Evolutionary conservation across 345 rosid genomes (phyloP).

Genomic region (Ceriops zippeliana): DNA sequence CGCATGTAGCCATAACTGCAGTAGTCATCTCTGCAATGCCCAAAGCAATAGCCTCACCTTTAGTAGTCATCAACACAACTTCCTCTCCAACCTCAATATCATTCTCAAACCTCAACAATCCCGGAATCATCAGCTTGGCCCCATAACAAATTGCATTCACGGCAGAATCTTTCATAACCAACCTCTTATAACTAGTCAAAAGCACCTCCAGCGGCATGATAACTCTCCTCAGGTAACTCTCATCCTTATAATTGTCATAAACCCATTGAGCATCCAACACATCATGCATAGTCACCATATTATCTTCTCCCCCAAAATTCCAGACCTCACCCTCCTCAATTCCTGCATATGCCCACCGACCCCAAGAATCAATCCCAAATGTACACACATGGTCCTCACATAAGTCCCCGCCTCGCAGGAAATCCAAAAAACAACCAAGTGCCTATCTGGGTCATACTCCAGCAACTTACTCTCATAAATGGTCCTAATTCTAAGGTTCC

Average conservation of each 20-base stretch:
- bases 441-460: constrained; percentile 74
- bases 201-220: constrained; percentile 89
- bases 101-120: constrained; percentile 83
- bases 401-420: constrained; percentile 96
- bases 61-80: constrained; percentile 90
- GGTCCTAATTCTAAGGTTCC: constrained; percentile 93
- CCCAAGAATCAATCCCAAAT: constrained; percentile 85
- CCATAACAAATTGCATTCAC: constrained; percentile 97
- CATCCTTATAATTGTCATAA: constrained; percentile 62
- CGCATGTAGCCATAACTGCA: constrained; percentile 90
- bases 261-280: constrained; percentile 96
- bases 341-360: constrained; percentile 98
- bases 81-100: constrained; percentile 85
- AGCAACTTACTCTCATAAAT: constrained; percentile 83
- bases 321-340: constrained; percentile 89
- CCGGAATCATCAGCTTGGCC: constrained; percentile 91
- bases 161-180: constrained; percentile 90
- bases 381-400: constrained; percentile 92
- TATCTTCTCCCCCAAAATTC: constrained; percentile 88
- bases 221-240: constrained; percentile 75
- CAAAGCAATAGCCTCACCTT: constrained; percentile 88
- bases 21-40: constrained; percentile 99
- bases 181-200: constrained; percentile 85
- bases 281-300: constrained; percentile 98
- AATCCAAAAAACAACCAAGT: constrained; percentile 94